Percentiles rank a stretch among this genome's conserved stretches.
Conservation (phyloP, 768 basidiomycete genomes). For the Coprinopsis strossmayeri region DNA sequence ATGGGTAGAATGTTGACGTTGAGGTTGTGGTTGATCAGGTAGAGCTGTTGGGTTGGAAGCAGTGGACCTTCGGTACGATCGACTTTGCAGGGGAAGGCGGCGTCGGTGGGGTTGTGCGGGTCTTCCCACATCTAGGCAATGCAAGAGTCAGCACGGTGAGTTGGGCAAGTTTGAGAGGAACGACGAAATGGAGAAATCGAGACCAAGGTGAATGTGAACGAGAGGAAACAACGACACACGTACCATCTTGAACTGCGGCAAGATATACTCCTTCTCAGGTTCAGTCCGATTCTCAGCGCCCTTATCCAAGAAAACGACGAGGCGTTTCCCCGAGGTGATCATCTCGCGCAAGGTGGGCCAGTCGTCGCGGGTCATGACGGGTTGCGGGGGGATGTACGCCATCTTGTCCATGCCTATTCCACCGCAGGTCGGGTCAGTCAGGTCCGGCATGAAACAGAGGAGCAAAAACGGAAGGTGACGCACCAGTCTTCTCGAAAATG, state of each 20-base stretch:
- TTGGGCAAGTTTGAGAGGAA: background rate
- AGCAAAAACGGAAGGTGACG: constrained; percentile 10
- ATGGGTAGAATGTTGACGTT: constrained; percentile 28
- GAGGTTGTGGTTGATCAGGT: constrained; percentile 45
- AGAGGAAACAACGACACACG: too few species aligned
- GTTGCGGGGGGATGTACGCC: constrained; percentile 45
- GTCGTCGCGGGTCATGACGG: constrained; percentile 34
- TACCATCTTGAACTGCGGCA: constrained; percentile 54
- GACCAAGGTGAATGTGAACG: too few species aligned
- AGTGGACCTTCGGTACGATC: constrained; percentile 46
- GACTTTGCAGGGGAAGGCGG: constrained; percentile 46
- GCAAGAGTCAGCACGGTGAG: too few species aligned
- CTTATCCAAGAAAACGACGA: constrained; percentile 56
- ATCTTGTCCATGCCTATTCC: constrained; percentile 28
- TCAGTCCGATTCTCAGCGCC: constrained; percentile 28
- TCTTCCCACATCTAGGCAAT: constrained; percentile 48
- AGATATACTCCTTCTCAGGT: constrained; percentile 36
- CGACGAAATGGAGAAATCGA: background rate
- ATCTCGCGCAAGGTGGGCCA: constrained; percentile 62
- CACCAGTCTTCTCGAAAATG: constrained; percentile 44
- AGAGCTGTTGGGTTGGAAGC: constrained; percentile 40
- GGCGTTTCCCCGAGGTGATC: constrained; percentile 48
- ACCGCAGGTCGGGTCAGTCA: background rate
- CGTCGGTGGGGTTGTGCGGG: constrained; percentile 41
- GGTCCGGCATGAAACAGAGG: background rate